Base-by-base conservation (phyloP, 225 moss, liverwort and hornwort genomes). In the Marchantia paleacea region DNA sequence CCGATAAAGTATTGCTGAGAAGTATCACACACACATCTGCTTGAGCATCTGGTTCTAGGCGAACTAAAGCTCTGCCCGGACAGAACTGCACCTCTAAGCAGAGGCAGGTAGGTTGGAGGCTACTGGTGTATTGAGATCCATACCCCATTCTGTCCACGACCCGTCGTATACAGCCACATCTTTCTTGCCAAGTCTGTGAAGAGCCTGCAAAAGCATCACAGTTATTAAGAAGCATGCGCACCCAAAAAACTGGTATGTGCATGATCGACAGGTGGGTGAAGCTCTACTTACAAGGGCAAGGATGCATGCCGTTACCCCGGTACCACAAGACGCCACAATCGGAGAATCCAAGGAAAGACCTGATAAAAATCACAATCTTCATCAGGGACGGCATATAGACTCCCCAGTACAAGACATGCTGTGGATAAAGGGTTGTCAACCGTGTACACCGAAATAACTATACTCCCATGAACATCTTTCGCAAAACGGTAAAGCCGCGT, bases 221-320 rank as follows among this genome's bases (percentile, higher is more conserved):
- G 30, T 13, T 28, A 65, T 50, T 28, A 25, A 12, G 22, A 29
- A 58, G 16, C 68, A 55, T 1, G 26, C 12, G 65, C 14, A 24
- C 25, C n/a, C 3, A 63, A 8, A 11, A 16, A 28, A 26, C 12
- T 10, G 26, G 15, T 10, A 72, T 47, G 3, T 16, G 25, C 7
- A 67, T 4, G 13, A 29, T 13, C 1, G 31, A 25, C 30, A 39
- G 39, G 49, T 6, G 16, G 12, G 47, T 19, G 19, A 52, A 53
- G 31, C 31, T 20, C 39, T 52, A 84, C 92, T 91, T 79, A 97
- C 97, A 92, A 95, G 82, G 28, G 99, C 94, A 87, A 95, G 80
- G 53, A 99, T 89, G 82, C 99, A 99, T 49, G 99, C 99, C 54
- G 99, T 99, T 20, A 95, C 94, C 48, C 99, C 99, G 6, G 95